Conservation (phyloP, 2,329 filamentous ascomycete genomes). For the Teratosphaeria zuluensis region DNA sequence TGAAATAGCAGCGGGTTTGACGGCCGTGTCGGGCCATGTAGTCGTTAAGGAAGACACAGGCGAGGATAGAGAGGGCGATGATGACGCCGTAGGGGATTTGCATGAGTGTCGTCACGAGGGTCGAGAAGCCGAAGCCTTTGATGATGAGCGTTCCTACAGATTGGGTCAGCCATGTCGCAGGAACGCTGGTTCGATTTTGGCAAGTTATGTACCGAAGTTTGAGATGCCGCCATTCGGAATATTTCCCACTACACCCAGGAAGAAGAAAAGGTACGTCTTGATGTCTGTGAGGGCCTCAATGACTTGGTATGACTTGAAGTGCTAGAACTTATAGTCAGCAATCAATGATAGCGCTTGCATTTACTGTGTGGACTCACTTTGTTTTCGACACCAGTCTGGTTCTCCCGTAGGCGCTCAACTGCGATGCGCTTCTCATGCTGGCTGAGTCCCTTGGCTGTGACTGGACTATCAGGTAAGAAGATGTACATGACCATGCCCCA, state of each 20-base stretch:
- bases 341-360: slow-evolving; percentile 16
- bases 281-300: slow-evolving; percentile 48
- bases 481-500: slow-evolving; percentile 49
- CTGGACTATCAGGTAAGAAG: slow-evolving; percentile 34
- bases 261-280: slow-evolving; percentile 50
- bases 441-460: slow-evolving; percentile 44
- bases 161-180: no score
- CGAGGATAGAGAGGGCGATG: slow-evolving; percentile 42
- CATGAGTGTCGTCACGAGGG: slow-evolving; percentile 45
- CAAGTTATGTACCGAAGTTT: slow-evolving; percentile 35
- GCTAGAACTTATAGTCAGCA: slow-evolving; percentile 40
- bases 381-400: slow-evolving; percentile 49
- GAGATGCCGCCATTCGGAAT: slow-evolving; percentile 48
- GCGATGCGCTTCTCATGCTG: slow-evolving; percentile 45
- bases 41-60: slow-evolving; percentile 40
- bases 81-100: slow-evolving; percentile 43
- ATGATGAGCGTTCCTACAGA: slow-evolving; percentile 45
- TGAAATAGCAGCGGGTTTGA: slow-evolving; percentile 35
- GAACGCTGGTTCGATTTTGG: no score
- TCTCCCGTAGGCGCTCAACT: slow-evolving; percentile 45
- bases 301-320: slow-evolving; percentile 46
- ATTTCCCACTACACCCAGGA: slow-evolving; percentile 43
- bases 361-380: slow-evolving; percentile 37
- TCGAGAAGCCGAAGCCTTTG: slow-evolving; percentile 47
- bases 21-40: slow-evolving; percentile 19